Conservation (phyloP, 1,139 yeast species). For the Diutina ranongensis region DNA sequence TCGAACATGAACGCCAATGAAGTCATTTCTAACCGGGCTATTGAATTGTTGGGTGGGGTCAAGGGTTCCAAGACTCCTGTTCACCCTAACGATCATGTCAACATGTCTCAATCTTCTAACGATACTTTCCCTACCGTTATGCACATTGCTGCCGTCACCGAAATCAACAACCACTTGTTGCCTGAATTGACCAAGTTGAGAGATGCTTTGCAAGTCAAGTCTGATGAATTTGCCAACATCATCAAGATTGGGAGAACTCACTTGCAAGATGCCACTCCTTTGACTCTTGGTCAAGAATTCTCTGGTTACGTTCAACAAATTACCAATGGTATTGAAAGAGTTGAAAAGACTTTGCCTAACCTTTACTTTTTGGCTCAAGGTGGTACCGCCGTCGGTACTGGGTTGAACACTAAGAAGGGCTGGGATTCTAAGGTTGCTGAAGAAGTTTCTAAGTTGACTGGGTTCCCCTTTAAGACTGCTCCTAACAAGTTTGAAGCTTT, state of each 20-base stretch:
- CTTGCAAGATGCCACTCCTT: constrained; percentile 96
- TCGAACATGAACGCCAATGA: constrained; percentile 98
- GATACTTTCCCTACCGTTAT: constrained; percentile 98
- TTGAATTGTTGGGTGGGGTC: constrained; percentile 85
- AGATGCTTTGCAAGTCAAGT: constrained; percentile 63
- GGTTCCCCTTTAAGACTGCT: constrained; percentile 82
- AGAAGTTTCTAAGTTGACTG: constrained; percentile 72
- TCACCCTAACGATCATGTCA: constrained; percentile 97
- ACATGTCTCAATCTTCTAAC: constrained; percentile 96
- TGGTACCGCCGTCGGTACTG: constrained; percentile 99
- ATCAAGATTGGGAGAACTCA: constrained; percentile 98
- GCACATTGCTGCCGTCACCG: constrained; percentile 97
- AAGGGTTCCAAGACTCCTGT: constrained; percentile 88
- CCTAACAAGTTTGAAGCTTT: constrained; percentile 98
- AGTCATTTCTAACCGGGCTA: constrained; percentile 95
- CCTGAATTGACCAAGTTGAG: constrained; percentile 74
- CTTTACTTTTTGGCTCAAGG: constrained; percentile 89
- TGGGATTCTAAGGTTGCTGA: constrained; percentile 77
- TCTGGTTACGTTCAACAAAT: constrained; percentile 93
- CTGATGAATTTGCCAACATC: constrained; percentile 75
- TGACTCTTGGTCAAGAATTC: constrained; percentile 96
- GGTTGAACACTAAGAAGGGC: constrained; percentile 86
- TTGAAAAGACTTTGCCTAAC: constrained; percentile 65
- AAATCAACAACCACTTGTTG: constrained; percentile 60
- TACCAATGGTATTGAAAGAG: constrained; percentile 79